Evolutionary conservation across 495 filamentous ascomycete genomes (phyloP).

Genomic region (Aspergillus panamensis): DNA sequence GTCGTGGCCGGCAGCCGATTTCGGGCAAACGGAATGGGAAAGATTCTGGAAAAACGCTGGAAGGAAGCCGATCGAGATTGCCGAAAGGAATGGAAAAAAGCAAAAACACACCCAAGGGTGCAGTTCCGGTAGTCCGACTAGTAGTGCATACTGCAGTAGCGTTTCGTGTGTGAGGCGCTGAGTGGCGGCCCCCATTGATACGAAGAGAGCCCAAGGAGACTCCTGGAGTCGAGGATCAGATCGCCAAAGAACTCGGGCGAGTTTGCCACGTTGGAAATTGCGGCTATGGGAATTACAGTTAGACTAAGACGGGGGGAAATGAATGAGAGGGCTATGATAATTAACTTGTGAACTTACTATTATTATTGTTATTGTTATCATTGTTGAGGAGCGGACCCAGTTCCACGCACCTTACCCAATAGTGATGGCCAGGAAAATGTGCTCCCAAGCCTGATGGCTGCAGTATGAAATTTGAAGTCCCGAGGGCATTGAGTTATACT

Average conservation of each 20-base stretch:
- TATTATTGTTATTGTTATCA: no score
- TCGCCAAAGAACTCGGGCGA: background rate
- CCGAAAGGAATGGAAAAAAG: background rate
- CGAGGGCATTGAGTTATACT: no score
- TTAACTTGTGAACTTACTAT: no score
- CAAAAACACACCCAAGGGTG: background rate
- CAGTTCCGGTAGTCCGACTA: background rate
- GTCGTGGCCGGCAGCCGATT: background rate
- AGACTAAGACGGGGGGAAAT: background rate
- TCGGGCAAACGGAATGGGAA: background rate
- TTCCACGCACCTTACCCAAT: no score
- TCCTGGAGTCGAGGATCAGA: no score
- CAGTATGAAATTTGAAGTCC: no score
- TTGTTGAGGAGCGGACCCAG: no score
- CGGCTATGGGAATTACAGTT: background rate
- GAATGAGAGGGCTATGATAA: background rate
- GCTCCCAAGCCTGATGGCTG: no score
- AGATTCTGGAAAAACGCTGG: background rate
- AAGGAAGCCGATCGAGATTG: background rate
- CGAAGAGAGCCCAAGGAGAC: no score
- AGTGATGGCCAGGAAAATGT: no score
- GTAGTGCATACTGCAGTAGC: background rate
- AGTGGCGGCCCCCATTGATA: no score
- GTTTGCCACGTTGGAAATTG: background rate
- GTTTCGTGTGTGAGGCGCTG: no score